These are phyloP conservation scores for Vickermania ingenoplastis DNA, from an alignment of 208 protist genomes.

Conservation along the genomic window DNA sequence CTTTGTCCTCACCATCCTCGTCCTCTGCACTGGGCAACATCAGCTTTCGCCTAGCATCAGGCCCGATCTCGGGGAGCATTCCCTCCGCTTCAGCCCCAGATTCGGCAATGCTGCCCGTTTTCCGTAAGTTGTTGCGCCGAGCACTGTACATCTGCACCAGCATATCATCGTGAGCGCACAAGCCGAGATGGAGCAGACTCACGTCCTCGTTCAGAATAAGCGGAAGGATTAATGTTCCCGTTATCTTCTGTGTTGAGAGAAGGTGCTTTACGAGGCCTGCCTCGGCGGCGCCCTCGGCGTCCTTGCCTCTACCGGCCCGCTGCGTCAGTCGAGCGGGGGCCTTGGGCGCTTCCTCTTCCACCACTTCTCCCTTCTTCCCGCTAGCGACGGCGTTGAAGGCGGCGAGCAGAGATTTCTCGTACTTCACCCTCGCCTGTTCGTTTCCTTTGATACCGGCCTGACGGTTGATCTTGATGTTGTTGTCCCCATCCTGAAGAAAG, in stretches of 20 bases:
- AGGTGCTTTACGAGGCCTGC: conserved; percentile 27
- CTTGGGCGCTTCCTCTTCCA: not conserved
- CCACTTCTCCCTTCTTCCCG: not conserved
- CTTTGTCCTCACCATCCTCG: too few relatives aligned
- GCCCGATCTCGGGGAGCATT: too few relatives aligned
- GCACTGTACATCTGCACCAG: conserved; percentile 36
- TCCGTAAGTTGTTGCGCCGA: too few relatives aligned
- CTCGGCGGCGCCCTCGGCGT: conserved; percentile 8
- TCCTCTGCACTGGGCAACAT: too few relatives aligned
- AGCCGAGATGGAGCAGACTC: conserved; percentile 66
- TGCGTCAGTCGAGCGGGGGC: not conserved
- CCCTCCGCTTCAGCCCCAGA: too few relatives aligned
- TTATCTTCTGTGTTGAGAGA: conserved; percentile 27
- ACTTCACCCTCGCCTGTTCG: conserved; percentile 1
- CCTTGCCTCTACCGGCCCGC: not conserved
- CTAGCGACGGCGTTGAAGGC: conserved; percentile 4
- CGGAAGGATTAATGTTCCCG: conserved; percentile 19
- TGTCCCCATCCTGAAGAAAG: conserved; percentile 33
- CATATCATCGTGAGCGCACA: conserved; percentile 64
- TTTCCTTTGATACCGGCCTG: conserved; percentile 6
- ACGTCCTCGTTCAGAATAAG: conserved; percentile 57
- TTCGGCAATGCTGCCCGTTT: too few relatives aligned
- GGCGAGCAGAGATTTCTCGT: conserved; percentile 4
- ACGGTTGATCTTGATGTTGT: conserved; percentile 15
- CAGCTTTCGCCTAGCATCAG: too few relatives aligned